Evolutionary conservation across 108 stramenopile species (phyloP), one percentile per base, ranked within the genome.

Genomic region (Ochromonas danica): DNA sequence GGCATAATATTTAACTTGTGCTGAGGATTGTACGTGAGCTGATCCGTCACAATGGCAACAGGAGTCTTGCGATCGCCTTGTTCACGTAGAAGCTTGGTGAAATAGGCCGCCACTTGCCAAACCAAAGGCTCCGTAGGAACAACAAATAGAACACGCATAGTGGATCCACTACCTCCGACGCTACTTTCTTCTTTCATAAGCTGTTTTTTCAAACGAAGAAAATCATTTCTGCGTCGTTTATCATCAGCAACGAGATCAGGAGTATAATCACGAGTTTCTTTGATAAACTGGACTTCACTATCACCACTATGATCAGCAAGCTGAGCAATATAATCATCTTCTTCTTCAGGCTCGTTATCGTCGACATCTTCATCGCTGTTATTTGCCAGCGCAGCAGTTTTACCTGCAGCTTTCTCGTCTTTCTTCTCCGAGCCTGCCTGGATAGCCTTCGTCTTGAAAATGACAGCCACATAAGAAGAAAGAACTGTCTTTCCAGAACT

Each of bases 81-180:
- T 10, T 3, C 3, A 25, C 63, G 63, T 35, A 67, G 31, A 3
- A 98, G 94, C 79, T 98, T 91, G 80, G 94, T 92, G 90, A 96
- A 98, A 40, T 95, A 95, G 10, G 98, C 96, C n/a, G 98, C 98
- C 82, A 99, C 94, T 88, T 99, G 98, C 98, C 98, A 99, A 1
- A 97, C 98, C 38, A 99, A 90, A 27, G 95, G 96, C 90, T 99
- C 98, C 75, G 96, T 95, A 71, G 98, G 98, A 61, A 99, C 92
- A 33, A 95, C 94, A 79, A 99, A 99, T 39, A 99, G 91, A 41
- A 97, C 95, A 14, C 61, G 14, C 88, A 87, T 14, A 14, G 40
- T 22, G 45, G 22, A 14, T 51, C 45, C 22, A 51, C 6, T 51
- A 51, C 6, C 6, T 51, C 45, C 6, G 22, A 51, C 6, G 14